Percentiles rank a stretch among this genome's conserved stretches.
These are phyloP conservation scores for Russula earlei DNA, from an alignment of 768 basidiomycete species.

Conservation along the genomic window DNA sequence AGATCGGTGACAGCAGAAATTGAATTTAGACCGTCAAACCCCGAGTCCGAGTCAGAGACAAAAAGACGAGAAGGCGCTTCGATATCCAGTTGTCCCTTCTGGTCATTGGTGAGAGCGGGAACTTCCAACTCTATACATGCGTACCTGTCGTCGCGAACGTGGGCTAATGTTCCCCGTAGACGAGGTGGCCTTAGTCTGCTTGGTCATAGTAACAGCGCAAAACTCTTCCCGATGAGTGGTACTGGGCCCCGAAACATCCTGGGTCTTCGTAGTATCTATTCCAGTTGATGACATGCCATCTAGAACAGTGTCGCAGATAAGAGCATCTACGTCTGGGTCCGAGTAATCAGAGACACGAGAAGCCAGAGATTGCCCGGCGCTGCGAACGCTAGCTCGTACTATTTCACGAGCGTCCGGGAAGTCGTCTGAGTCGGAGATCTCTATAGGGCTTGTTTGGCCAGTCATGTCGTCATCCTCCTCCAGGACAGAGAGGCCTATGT, in stretches of 20 bases:
- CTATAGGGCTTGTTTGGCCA: neutral
- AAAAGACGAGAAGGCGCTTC: neutral
- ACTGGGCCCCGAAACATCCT: neutral
- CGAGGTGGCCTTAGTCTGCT: neutral
- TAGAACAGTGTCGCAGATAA: slow-evolving; percentile 32
- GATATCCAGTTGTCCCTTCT: neutral
- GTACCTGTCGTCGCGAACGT: slow-evolving; percentile 1
- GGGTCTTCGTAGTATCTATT: neutral
- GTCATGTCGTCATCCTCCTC: slow-evolving; percentile 21
- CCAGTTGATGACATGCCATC: slow-evolving; percentile 17
- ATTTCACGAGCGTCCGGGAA: slow-evolving; percentile 27
- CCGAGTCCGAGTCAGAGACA: neutral
- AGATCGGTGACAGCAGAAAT: neutral
- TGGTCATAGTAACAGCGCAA: neutral
- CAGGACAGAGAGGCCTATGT: slow-evolving; percentile 40
- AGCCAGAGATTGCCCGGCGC: slow-evolving; percentile 15
- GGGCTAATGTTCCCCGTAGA: neutral
- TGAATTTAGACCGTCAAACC: neutral
- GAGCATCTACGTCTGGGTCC: slow-evolving; percentile 35
- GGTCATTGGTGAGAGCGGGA: neutral
- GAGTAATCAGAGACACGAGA: slow-evolving; percentile 31
- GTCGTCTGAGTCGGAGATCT: slow-evolving; percentile 24
- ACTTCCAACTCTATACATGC: neutral
- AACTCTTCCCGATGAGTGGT: neutral
- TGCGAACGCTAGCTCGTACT: slow-evolving; percentile 25